Conservation (phyloP, 306 rosid genomes). For the Benincasa hispida region DNA sequence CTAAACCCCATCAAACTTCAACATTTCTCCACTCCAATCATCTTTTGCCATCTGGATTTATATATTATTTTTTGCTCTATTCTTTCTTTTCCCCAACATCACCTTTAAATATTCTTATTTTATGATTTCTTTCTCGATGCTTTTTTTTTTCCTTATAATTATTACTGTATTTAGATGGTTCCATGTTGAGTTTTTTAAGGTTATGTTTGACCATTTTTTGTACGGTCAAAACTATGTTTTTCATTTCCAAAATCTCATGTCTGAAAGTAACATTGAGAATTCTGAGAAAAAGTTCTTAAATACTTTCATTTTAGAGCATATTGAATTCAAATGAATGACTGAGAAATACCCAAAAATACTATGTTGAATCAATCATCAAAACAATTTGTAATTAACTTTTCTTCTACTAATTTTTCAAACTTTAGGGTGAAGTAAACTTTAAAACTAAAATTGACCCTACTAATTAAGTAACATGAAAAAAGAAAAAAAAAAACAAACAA, state of each 20-base stretch:
- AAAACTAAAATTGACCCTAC: too few species aligned
- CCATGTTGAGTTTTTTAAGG: neutral
- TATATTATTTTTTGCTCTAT: neutral
- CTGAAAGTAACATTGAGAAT: neutral
- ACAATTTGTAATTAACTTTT: too few species aligned
- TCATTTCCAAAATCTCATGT: neutral
- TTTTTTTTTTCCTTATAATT: neutral
- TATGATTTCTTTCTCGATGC: neutral
- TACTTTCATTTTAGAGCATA: too few species aligned
- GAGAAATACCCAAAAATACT: neutral
- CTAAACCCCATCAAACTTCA: neutral
- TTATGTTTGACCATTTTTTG: neutral
- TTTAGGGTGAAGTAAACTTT: too few species aligned
- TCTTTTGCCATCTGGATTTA: neutral
- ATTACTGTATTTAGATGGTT: neutral
- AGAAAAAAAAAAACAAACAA: too few species aligned
- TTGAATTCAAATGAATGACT: neutral
- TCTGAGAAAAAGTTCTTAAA: too few species aligned
- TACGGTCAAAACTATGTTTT: neutral
- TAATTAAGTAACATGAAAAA: too few species aligned
- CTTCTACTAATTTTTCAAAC: too few species aligned
- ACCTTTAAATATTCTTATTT: neutral
- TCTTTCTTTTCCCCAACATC: neutral
- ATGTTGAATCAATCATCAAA: neutral
- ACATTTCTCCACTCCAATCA: neutral